Conservation (phyloP, 306 rosid species). For the Cucurbita ficifolia region DNA sequence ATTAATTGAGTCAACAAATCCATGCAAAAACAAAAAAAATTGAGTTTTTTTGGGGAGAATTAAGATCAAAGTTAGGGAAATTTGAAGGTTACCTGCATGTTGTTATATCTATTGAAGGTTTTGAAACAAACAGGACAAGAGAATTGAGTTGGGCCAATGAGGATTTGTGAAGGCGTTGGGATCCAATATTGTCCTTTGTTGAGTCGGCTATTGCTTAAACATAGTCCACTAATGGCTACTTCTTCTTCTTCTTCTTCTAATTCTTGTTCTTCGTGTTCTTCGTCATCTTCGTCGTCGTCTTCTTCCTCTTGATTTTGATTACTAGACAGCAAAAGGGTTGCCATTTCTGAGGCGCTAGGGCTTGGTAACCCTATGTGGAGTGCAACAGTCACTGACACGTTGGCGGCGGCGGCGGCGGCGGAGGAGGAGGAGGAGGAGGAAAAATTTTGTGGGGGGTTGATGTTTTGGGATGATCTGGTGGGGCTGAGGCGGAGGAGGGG, state of each 20-base stretch:
- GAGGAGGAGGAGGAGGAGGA: too few species aligned
- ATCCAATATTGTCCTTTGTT: conserved; percentile 96
- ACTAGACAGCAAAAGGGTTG: too few species aligned
- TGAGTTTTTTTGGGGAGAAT: too few species aligned
- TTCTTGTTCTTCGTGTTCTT: conserved; percentile 4
- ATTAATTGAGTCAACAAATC: background rate
- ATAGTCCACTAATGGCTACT: conserved; percentile 23
- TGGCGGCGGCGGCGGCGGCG: too few species aligned
- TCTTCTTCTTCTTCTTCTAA: background rate
- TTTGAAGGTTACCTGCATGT: conserved; percentile 61
- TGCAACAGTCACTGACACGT: conserved; percentile 21
- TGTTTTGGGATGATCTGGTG: conserved; percentile 6
- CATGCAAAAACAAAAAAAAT: background rate
- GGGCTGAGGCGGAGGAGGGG: conserved; percentile 54
- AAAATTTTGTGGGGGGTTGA: background rate
- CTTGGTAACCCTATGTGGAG: conserved; percentile 91
- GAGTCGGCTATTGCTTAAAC: conserved; percentile 26
- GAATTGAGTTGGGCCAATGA: conserved; percentile 92
- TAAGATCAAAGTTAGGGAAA: too few species aligned
- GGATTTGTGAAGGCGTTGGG: conserved; percentile 97
- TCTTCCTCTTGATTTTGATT: background rate
- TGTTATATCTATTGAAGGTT: conserved; percentile 95
- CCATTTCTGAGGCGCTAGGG: conserved; percentile 77
- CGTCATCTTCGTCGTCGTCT: background rate
- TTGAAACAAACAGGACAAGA: conserved; percentile 96